Evolutionary conservation across 75 land plant species (phyloP).

Genomic region (Picea sitchensis): DNA sequence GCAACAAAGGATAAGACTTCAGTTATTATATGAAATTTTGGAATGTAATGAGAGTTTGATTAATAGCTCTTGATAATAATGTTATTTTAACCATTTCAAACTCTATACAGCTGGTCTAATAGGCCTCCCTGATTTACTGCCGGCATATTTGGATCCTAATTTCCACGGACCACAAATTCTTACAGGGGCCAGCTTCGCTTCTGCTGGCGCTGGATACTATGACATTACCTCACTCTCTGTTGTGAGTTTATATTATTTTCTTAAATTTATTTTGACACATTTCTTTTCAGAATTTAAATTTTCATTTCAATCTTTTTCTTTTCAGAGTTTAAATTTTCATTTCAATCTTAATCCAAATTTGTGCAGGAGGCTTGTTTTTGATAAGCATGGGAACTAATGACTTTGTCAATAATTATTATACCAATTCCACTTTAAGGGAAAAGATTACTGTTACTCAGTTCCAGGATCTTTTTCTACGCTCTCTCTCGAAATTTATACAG

Average conservation of each 20-base stretch:
- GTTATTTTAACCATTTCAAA: too few relatives aligned
- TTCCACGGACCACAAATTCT: not conserved
- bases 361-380: conserved; percentile 29
- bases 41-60: too few relatives aligned
- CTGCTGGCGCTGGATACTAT: not conserved
- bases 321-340: not conserved
- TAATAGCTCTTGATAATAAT: too few relatives aligned
- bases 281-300: not conserved
- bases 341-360: not conserved
- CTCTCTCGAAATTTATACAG: conserved; percentile 42
- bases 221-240: not conserved
- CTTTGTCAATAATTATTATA: conserved; percentile 75
- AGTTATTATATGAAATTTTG: too few relatives aligned
- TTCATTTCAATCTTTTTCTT: not conserved
- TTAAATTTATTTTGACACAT: not conserved
- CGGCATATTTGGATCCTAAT: not conserved
- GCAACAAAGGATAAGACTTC: too few relatives aligned
- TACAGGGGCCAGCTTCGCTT: not conserved
- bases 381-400: conserved; percentile 75
- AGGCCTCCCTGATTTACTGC: not conserved
- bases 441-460: conserved; percentile 35
- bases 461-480: conserved; percentile 41
- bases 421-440: conserved; percentile 50
- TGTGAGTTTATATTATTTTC: not conserved
- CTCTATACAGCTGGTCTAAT: not conserved